Conservation (phyloP, 2,329 filamentous ascomycete genomes). For the Chlorencoelia australis region DNA sequence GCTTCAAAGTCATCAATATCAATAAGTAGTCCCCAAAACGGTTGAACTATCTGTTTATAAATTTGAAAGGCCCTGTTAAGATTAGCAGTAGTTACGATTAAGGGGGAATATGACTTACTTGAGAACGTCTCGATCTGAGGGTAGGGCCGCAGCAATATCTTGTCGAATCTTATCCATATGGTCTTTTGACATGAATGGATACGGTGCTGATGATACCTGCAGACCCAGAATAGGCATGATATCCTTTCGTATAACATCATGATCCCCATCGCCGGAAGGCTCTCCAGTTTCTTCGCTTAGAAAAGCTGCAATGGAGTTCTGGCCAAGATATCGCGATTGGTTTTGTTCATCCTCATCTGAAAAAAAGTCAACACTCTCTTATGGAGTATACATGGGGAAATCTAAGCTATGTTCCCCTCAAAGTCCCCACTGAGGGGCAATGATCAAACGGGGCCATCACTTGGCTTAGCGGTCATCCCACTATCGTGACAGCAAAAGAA, state of each 20-base stretch:
- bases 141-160: constrained; percentile 51
- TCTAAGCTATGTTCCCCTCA: too few species aligned
- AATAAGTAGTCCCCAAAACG: constrained; percentile 58
- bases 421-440: too few species aligned
- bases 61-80: constrained; percentile 46
- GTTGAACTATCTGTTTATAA: constrained; percentile 57
- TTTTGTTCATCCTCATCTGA: constrained; percentile 43
- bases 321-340: constrained; percentile 52
- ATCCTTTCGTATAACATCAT: constrained; percentile 44
- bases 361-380: too few species aligned
- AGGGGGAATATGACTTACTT: constrained; percentile 41
- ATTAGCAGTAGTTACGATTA: not conserved
- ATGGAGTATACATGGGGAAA: too few species aligned
- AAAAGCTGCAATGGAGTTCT: constrained; percentile 59
- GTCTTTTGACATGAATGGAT: constrained; percentile 54
- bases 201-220: constrained; percentile 52
- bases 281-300: constrained; percentile 45
- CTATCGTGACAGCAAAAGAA: not conserved
- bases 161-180: constrained; percentile 50
- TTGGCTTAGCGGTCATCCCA: not conserved
- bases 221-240: constrained; percentile 57
- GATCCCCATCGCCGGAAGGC: constrained; percentile 39
- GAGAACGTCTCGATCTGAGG: constrained; percentile 55
- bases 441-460: not conserved
- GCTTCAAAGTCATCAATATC: constrained; percentile 57